Base-by-base conservation (phyloP, 805 yeast genomes). In the Kazachstania martiniae region DNA sequence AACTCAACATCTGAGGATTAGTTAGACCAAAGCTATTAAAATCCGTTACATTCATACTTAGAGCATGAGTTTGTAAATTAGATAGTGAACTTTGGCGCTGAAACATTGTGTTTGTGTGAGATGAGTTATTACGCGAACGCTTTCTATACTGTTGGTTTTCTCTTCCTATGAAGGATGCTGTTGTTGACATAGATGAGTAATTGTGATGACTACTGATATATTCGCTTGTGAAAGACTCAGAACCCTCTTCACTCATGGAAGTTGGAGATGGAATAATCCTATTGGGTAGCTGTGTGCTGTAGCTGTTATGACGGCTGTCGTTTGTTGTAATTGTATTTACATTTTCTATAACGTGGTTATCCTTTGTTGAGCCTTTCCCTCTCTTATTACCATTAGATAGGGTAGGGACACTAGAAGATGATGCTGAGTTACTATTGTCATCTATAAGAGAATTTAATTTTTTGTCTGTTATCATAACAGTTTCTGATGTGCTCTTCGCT, bases 391-490 rank as follows among this genome's bases (percentile, higher is more conserved):
- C 13, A n/a, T 10, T 31, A 25, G 37, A 26, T 24, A 29, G 27
- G 12, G 40, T 28, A 12, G 39, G 39, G 9, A 36, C 33, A n/a
- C n/a, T n/a, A n/a, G n/a, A n/a, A n/a, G n/a, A n/a, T n/a, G n/a
- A n/a, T n/a, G n/a, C n/a, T n/a, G n/a, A n/a, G n/a, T n/a, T n/a
- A n/a, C n/a, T n/a, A 4, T 13, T 25, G 12, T 23, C 21, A 10
- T 10, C 4, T 8, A 14, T 4, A 18, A 7, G 8, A 8, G 17
- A n/a, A 12, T 18, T n/a, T 12, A 15, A 24, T 66, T 89, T 93
- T 56, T 94, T 77, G 57, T 91, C 97, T 74, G 94, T 89, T 31
- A 89, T 86, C 78, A 84, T 78, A 19, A 89, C 82, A 5, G 85
- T 74, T 7, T 76, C 61, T 1, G 94, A 73, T 6, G 78, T 54